Evolutionary conservation across 257 asterid species (phyloP).

Genomic region (Forsythia viridissima): DNA sequence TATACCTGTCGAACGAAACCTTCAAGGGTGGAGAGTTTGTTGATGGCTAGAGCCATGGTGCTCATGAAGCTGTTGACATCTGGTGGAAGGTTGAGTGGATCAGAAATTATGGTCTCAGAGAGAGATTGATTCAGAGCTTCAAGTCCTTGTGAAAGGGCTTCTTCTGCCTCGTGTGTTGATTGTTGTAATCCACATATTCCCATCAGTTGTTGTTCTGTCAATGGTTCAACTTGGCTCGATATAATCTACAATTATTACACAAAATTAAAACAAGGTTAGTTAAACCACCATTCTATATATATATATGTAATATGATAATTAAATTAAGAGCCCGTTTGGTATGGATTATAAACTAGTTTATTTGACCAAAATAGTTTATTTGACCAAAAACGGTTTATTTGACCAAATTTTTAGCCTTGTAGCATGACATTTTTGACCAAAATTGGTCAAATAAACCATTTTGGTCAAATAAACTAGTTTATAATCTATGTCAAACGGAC

Average conservation of each 20-base stretch:
- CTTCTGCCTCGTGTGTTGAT: conserved; percentile 76
- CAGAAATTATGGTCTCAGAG: conserved; percentile 61
- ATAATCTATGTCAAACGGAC: no score
- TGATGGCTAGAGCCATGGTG: conserved; percentile 76
- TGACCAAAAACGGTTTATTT: no score
- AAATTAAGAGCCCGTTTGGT: no score
- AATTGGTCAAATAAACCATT: no score
- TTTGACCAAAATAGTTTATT: no score
- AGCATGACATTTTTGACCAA: no score
- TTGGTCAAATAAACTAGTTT: no score
- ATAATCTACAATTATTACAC: conserved; percentile 43
- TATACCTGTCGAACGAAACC: conserved; percentile 79
- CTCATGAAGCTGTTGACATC: conserved; percentile 70
- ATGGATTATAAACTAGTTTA: no score
- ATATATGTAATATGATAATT: background rate
- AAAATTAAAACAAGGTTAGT: background rate
- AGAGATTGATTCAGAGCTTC: conserved; percentile 61
- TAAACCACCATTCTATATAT: background rate
- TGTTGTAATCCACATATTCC: conserved; percentile 75
- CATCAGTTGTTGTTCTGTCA: conserved; percentile 65
- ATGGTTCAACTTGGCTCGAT: conserved; percentile 61
- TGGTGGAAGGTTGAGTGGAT: conserved; percentile 59
- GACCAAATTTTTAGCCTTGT: no score
- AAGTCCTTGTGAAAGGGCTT: conserved; percentile 67
- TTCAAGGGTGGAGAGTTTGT: conserved; percentile 77